These are phyloP conservation scores for Kwoniella botswanensis DNA, from an alignment of 768 basidiomycete genomes.

Conservation along the genomic window DNA sequence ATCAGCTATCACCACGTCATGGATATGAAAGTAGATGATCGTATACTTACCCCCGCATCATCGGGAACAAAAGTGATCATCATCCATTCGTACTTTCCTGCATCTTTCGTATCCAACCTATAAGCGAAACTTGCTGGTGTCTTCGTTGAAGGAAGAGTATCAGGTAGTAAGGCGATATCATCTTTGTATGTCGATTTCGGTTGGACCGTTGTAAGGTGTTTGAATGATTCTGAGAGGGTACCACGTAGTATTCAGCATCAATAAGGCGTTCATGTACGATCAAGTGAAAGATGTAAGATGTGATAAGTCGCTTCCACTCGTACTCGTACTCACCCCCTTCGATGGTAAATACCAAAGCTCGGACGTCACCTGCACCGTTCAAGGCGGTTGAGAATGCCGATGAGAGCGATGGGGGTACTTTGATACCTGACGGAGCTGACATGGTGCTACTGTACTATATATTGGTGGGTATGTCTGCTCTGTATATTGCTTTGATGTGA, in stretches of 20 bases:
- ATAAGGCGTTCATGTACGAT: no score
- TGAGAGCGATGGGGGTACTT: conserved; percentile 46
- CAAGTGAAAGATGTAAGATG: no score
- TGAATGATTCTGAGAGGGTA: conserved; percentile 54
- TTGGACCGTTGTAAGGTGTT: conserved; percentile 39
- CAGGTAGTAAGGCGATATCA: conserved; percentile 47
- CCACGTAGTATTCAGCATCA: no score
- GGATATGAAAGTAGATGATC: no score
- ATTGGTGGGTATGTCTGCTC: background rate
- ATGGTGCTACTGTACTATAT: conserved; percentile 30
- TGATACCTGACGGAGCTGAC: conserved; percentile 58
- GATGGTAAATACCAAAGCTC: conserved; percentile 54
- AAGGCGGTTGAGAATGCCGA: conserved; percentile 44
- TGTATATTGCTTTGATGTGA: background rate
- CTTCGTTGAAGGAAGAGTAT: conserved; percentile 44
- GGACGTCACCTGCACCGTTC: conserved; percentile 33
- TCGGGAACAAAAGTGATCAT: conserved; percentile 57
- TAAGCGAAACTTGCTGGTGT: conserved; percentile 56
- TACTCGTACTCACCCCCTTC: conserved; percentile 48
- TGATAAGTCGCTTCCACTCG: no score
- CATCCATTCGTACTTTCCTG: conserved; percentile 54
- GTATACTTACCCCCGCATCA: conserved; percentile 49
- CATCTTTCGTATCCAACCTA: conserved; percentile 48
- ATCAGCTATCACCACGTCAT: no score
- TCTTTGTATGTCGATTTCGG: conserved; percentile 44